Conservation (phyloP, 1,284 basidiomycete species). For the Hemileia vastatrix region DNA sequence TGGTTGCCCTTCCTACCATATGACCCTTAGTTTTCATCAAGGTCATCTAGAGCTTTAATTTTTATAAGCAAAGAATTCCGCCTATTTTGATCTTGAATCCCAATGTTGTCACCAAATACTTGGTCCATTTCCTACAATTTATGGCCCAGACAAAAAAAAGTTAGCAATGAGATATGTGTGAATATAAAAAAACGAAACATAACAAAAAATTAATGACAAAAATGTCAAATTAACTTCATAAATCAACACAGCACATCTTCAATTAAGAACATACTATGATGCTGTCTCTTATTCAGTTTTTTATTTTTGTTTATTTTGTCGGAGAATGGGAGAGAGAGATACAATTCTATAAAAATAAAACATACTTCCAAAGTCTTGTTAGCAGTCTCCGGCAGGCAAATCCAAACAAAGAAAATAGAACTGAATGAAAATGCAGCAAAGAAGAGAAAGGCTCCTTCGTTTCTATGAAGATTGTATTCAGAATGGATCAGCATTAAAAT, state of each 20-base stretch:
- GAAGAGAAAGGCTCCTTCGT: slow-evolving; percentile 26
- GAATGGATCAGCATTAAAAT: background rate
- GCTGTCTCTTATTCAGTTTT: too few relatives aligned
- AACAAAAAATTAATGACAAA: background rate
- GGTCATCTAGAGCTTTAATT: too few relatives aligned
- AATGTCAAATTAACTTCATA: background rate
- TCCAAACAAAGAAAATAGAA: slow-evolving; percentile 22
- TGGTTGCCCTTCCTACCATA: too few relatives aligned
- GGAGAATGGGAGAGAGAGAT: too few relatives aligned
- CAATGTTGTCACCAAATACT: slow-evolving; percentile 18
- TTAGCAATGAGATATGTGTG: background rate
- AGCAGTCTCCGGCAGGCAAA: slow-evolving; percentile 26
- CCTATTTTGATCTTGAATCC: slow-evolving; percentile 1
- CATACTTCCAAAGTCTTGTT: slow-evolving; percentile 17
- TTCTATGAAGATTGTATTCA: background rate
- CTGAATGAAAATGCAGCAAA: slow-evolving; percentile 23
- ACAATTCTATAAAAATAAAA: too few relatives aligned
- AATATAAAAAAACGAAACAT: background rate
- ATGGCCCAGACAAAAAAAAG: too few relatives aligned
- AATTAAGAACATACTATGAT: too few relatives aligned
- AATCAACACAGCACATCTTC: too few relatives aligned
- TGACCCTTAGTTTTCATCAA: too few relatives aligned
- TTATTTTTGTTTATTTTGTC: too few relatives aligned
- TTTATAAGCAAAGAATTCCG: background rate
- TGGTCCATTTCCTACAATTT: slow-evolving; percentile 18